Conservation (phyloP, 495 filamentous ascomycete genomes). For the Xylaria longipes region DNA sequence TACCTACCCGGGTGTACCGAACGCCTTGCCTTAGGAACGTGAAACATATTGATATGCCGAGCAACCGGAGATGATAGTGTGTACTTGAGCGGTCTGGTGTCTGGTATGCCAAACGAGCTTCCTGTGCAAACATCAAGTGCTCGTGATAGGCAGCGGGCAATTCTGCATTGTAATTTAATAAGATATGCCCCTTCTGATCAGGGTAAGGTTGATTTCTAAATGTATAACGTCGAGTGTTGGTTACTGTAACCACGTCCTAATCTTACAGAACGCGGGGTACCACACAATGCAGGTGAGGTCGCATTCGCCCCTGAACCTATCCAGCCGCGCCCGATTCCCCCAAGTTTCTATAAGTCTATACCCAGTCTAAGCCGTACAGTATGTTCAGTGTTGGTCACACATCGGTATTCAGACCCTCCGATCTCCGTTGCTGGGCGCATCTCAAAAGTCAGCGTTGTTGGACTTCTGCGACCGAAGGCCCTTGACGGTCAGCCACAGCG, state of each 20-base stretch:
- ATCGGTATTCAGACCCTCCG: neutral
- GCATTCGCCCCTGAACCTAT: neutral
- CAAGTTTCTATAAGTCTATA: neutral
- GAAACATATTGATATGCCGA: neutral
- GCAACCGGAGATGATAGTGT: too few species aligned
- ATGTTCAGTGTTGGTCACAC: neutral
- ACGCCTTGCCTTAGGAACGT: neutral
- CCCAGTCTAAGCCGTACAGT: neutral
- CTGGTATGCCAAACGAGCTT: too few species aligned
- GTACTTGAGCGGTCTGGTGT: too few species aligned
- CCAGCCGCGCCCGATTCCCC: neutral
- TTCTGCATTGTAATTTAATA: too few species aligned
- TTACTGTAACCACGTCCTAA: neutral
- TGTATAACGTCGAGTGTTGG: neutral
- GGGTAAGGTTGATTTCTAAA: too few species aligned
- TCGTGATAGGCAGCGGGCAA: too few species aligned
- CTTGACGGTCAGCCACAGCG: constrained; percentile 27
- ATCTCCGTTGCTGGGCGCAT: neutral
- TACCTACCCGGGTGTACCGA: neutral
- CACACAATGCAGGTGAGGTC: neutral
- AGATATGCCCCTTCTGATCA: too few species aligned
- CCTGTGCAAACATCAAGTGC: too few species aligned
- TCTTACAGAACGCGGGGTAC: neutral
- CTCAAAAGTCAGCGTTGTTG: constrained; percentile 21
- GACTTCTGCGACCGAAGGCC: constrained; percentile 19